Evolutionary conservation across 352 stramenopile genomes (phyloP).

Genomic region (Phytophthora europaea): DNA sequence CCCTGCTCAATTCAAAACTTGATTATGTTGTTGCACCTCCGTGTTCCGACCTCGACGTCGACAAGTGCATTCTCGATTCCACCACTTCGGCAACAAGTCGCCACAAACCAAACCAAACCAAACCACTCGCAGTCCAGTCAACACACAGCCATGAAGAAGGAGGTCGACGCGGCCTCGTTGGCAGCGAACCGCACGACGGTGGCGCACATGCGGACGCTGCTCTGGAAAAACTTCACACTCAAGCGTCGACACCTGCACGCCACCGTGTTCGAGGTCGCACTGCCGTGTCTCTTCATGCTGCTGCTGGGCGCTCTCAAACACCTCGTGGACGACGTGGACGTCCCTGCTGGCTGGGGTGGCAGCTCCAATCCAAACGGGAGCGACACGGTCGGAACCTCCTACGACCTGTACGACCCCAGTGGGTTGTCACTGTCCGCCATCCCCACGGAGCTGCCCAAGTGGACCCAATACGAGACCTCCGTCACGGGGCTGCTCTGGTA

Average conservation of each 20-base stretch:
- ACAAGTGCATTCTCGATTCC: background rate
- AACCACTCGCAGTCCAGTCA: background rate
- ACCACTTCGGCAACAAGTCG: background rate
- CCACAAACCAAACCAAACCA: background rate
- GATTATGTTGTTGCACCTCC: background rate
- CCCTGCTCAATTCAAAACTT: background rate
- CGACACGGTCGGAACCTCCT: slow-evolving; percentile 32
- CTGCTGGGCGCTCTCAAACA: slow-evolving; percentile 64
- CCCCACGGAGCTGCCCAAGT: slow-evolving; percentile 45
- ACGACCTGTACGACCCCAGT: slow-evolving; percentile 54
- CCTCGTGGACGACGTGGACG: slow-evolving; percentile 50
- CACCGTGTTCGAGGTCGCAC: slow-evolving; percentile 55
- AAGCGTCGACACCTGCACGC: slow-evolving; percentile 61
- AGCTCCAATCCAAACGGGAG: background rate
- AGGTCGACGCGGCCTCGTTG: background rate
- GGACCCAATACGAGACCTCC: slow-evolving; percentile 56
- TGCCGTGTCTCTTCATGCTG: slow-evolving; percentile 69
- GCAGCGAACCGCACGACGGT: slow-evolving; percentile 3
- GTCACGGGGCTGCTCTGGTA: slow-evolving; percentile 62
- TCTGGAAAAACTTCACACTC: slow-evolving; percentile 77
- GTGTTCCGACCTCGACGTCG: background rate
- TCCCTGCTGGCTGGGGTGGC: slow-evolving; percentile 62
- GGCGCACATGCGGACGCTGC: slow-evolving; percentile 44
- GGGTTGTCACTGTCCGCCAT: slow-evolving; percentile 41
- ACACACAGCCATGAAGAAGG: background rate